These are phyloP conservation scores for Solanum hybrid DNA, from an alignment of 305 asterid genomes.

Conservation along the genomic window DNA sequence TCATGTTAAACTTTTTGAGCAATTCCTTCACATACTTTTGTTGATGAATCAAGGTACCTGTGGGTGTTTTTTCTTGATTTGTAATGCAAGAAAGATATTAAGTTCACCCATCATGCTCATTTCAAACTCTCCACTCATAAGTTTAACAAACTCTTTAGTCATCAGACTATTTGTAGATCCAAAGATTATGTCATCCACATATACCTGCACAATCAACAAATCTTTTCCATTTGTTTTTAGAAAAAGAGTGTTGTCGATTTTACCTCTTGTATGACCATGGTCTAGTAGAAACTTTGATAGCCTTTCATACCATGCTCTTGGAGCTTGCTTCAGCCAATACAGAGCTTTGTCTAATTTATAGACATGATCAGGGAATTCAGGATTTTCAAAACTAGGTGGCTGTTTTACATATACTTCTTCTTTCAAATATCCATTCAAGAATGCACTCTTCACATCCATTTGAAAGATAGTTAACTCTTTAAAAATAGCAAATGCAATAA, in stretches of 20 bases:
- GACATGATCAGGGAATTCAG: too few relatives aligned
- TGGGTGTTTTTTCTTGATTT: neutral
- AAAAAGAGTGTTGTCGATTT: too few relatives aligned
- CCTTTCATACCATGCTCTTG: neutral
- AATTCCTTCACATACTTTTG: neutral
- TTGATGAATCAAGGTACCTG: neutral
- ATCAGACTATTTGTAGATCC: neutral
- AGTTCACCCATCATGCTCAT: neutral
- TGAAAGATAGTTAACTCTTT: neutral
- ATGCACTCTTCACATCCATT: neutral
- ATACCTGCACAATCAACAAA: neutral
- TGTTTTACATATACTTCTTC: neutral
- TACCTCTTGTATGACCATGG: neutral
- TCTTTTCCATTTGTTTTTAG: neutral
- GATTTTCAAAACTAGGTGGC: too few relatives aligned
- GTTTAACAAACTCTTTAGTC: neutral
- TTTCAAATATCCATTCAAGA: neutral
- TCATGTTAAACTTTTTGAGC: neutral
- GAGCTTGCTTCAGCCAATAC: neutral
- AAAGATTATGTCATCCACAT: neutral
- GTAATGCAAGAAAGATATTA: too few relatives aligned
- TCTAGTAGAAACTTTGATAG: neutral
- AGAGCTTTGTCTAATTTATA: neutral
- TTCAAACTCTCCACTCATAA: neutral
- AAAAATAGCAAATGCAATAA: too few relatives aligned